phyloP scores from a whole-genome alignment of 495 filamentous ascomycete species.

The Neurospora cerealis region DNA sequence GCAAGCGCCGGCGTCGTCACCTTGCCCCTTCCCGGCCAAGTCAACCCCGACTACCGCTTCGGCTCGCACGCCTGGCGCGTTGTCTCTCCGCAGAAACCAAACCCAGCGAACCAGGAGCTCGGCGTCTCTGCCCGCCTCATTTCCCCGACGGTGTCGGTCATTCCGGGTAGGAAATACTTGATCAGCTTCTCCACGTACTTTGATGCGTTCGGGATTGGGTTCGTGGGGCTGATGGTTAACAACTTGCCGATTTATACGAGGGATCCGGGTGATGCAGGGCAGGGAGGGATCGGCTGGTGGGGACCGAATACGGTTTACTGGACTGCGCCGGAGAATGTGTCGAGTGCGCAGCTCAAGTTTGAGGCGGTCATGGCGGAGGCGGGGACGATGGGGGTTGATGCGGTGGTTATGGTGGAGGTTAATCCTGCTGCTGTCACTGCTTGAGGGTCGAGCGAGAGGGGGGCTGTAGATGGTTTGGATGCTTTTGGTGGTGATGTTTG shows the following conservation, averaged over 20 bases:
- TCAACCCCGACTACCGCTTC: neutral
- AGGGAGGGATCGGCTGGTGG: neutral
- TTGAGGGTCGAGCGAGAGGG: neutral
- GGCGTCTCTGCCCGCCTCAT: conserved; percentile 4
- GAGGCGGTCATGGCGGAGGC: neutral
- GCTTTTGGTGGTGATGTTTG: neutral
- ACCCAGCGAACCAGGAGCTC: neutral
- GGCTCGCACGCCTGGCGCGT: neutral
- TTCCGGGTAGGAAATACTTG: neutral
- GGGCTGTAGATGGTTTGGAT: neutral
- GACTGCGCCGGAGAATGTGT: neutral
- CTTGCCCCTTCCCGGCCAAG: neutral
- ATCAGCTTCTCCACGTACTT: conserved; percentile 2
- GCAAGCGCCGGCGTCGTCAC: neutral
- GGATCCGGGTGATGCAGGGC: neutral
- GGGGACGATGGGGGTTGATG: neutral
- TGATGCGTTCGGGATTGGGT: neutral
- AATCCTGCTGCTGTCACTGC: neutral
- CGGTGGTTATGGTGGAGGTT: neutral
- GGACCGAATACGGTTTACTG: neutral
- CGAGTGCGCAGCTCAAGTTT: neutral
- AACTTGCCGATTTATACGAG: conserved; percentile 1
- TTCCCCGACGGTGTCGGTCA: neutral
- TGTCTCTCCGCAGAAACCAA: neutral
- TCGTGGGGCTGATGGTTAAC: conserved; percentile 6